These are phyloP conservation scores for Sphagnurus paluster DNA, from an alignment of 1,284 basidiomycete genomes.

Conservation along the genomic window DNA sequence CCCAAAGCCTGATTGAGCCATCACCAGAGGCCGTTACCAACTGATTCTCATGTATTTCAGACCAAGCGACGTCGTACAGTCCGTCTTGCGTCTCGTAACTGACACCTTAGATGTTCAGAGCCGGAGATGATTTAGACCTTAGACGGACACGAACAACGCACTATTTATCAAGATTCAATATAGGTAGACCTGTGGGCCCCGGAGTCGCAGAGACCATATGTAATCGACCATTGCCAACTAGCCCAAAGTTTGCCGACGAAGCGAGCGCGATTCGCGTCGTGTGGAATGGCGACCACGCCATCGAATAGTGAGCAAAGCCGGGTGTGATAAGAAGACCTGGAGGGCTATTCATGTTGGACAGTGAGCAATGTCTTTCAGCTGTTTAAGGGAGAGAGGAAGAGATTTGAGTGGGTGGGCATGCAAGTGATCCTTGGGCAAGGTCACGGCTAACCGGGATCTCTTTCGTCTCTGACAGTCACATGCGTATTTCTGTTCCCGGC, in stretches of 20 bases:
- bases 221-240: constrained; percentile 91
- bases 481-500: constrained; percentile 82
- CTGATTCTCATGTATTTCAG: constrained; percentile 94
- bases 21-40: constrained; percentile 88
- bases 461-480: constrained; percentile 43
- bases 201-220: constrained; percentile 64
- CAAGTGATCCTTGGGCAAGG: constrained; percentile 3
- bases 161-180: constrained; percentile 66
- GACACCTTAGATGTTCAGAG: constrained; percentile 27
- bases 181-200: constrained; percentile 44
- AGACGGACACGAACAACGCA: constrained; percentile 35
- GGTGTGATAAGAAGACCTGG: constrained; percentile 68
- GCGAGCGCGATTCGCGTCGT: constrained; percentile 81
- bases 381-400: constrained; percentile 1
- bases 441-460: neutral
- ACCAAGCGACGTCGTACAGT: constrained; percentile 91
- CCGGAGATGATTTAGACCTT: constrained; percentile 8
- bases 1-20: constrained; percentile 91
- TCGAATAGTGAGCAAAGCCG: constrained; percentile 84
- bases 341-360: constrained; percentile 41
- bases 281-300: constrained; percentile 94
- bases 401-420: constrained; percentile 2
- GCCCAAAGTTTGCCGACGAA: constrained; percentile 91
- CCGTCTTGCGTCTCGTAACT: constrained; percentile 96
- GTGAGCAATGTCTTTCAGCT: constrained; percentile 14